Base-by-base conservation (phyloP, 2,329 filamentous ascomycete species). In the Pseudocercospora vitis region DNA sequence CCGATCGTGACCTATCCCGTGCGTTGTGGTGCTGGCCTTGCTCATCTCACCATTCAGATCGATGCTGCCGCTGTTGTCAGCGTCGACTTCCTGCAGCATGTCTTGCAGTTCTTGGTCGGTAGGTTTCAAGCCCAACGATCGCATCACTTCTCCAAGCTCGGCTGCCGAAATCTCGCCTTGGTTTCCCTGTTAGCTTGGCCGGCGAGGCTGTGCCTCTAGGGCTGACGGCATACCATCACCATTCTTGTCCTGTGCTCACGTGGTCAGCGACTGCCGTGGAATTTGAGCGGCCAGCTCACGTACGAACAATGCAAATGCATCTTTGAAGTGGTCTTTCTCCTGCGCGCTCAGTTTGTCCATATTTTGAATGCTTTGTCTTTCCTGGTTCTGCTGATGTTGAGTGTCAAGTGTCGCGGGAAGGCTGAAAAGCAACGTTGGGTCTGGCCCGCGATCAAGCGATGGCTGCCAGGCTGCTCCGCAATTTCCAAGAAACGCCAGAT, bases 91-190 rank as follows among this genome's bases (percentile, higher is more conserved):
- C 32, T 53, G 47, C 12, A 59, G 39, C 56, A 59, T 56, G 31
- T 59, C 56, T 42, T 56, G 50, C 8, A 59, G 48, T 32, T 59
- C 56, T 21, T 48, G 37, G 8, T 59, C 56, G 16, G 50, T 59
- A 18, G 56, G 56, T 31, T 51, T 56, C 23, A 53, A 50, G 29
- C 56, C 56, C 3, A 59, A 48, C 14, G 53, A 53, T 16, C 53
- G 53, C 56, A 59, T 59, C 14, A 59, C 56, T 28, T 51, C 51
- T 44, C 56, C 56, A 8, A 59, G 53, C 31, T 59, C 56, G 23
- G 50, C 53, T 9, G 56, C 54, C 21, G 56, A 56, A 42, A 59
- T 59, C 39, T 56, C 56, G 48, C 56, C 56, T 59, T 28, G 26
- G 21, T 31, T 29, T 3, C 18, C n/a, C 18, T n/a, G 32, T 40